phyloP scores from a whole-genome alignment of 805 yeast species.

The Dipodascopsis uninucleata region DNA sequence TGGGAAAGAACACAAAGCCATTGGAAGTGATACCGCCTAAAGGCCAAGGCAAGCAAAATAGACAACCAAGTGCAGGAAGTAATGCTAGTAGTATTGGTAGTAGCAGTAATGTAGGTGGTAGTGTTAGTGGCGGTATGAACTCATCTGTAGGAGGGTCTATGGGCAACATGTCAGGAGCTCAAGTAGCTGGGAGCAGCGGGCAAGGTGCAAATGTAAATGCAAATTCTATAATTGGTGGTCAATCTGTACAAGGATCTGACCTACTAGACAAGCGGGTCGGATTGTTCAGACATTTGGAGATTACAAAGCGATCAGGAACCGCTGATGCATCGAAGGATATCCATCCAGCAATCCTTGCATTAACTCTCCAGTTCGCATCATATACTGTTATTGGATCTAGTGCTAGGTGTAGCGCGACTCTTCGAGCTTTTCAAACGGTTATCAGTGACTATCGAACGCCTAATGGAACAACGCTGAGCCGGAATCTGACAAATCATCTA shows the following conservation, averaged over 20 bases:
- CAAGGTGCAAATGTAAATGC: constrained; percentile 10
- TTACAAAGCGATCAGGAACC: constrained; percentile 41
- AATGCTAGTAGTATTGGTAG: constrained; percentile 42
- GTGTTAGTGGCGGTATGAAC: constrained; percentile 50
- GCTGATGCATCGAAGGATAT: constrained; percentile 61
- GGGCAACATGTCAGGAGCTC: background rate
- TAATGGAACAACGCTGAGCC: constrained; percentile 72
- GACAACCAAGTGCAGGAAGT: constrained; percentile 15
- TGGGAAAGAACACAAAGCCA: constrained; percentile 14
- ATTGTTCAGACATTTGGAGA: constrained; percentile 41
- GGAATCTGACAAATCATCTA: constrained; percentile 83
- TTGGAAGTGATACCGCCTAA: constrained; percentile 39
- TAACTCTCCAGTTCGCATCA: constrained; percentile 76
- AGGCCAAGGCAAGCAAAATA: constrained; percentile 32
- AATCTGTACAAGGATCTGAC: constrained; percentile 13
- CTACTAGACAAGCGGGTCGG: constrained; percentile 30
- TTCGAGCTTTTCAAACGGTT: constrained; percentile 75
- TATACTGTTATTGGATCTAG: constrained; percentile 88
- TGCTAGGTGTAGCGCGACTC: constrained; percentile 78
- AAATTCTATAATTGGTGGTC: constrained; percentile 10
- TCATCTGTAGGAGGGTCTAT: constrained; percentile 34
- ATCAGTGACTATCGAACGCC: constrained; percentile 82
- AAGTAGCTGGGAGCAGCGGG: constrained; percentile 18
- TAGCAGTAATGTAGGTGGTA: constrained; percentile 42
- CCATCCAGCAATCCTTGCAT: constrained; percentile 77